Evolutionary conservation across 1,284 basidiomycete species (phyloP).

Genomic region (Ganoderma sinense): DNA sequence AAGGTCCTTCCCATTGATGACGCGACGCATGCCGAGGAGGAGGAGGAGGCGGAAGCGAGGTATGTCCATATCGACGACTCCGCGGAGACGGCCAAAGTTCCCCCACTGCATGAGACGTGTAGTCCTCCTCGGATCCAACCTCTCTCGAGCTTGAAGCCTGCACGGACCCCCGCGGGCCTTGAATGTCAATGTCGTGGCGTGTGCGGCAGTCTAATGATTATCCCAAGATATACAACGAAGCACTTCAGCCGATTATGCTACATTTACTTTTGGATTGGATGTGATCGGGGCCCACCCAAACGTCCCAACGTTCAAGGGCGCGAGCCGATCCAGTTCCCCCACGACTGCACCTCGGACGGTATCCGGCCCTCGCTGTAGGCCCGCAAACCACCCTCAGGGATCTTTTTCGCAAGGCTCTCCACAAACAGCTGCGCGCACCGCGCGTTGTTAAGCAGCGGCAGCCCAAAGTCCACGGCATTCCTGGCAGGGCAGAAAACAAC

Average conservation of each 20-base stretch:
- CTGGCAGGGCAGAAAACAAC: constrained; percentile 45
- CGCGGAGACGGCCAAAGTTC: background rate
- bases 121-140: background rate
- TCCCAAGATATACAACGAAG: constrained; percentile 28
- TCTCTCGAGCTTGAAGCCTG: background rate
- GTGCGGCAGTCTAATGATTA: constrained; percentile 23
- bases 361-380: constrained; percentile 90
- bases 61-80: background rate
- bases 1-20: background rate
- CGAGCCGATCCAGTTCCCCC: constrained; percentile 86
- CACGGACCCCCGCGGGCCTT: too few relatives aligned
- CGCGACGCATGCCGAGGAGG: background rate
- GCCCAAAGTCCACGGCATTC: constrained; percentile 92
- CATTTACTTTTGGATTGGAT: constrained; percentile 30
- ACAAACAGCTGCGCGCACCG: constrained; percentile 92
- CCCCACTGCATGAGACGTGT: background rate
- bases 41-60: background rate
- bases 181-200: background rate
- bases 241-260: constrained; percentile 23
- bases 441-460: constrained; percentile 92
- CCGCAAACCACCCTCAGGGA: constrained; percentile 83
- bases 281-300: background rate
- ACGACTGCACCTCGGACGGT: constrained; percentile 93
- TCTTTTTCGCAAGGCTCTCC: constrained; percentile 89
- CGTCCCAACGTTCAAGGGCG: constrained; percentile 52